Evolutionary conservation across 1,284 basidiomycete species (phyloP), one percentile per base, ranked within the genome.

Genomic region (Coniferiporia weirii): DNA sequence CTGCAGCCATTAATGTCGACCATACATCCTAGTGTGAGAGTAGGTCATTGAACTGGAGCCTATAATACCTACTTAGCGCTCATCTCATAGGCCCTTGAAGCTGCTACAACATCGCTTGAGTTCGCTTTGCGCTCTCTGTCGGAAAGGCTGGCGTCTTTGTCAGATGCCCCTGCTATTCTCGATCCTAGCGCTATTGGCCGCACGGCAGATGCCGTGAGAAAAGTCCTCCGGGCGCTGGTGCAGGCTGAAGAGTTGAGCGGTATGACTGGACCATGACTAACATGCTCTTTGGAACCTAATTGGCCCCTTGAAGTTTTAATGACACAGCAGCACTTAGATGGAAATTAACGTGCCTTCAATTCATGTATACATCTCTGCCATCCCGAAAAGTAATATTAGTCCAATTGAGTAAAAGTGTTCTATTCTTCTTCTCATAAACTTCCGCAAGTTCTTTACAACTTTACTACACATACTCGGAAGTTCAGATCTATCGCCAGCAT

Each of bases 191-290:
- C 77, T 15, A 79, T 91, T 54, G 79, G 77, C 27, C 72, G 75
- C 50, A 83, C 81, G 3, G 87, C 88, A n/a, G 86, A 90, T 61
- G 81, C 86, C 1, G 87, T 91, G 49, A 70, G 73, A 49, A 87
- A 84, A 67, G 82, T 87, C 12, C 77, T 82, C 2, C 78, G 82
- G 63, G 87, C 88, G 9, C 72, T 91, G 58, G 71, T 72, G 6
- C 77, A 84, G 59, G 78, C 88, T 54, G 81, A 77, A 61, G 76
- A 83, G 61, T 71, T 90, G 53, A 80, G 82, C 35, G 50, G 44
- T 32, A 48, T 49, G 43, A 43, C 15, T 57, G 46, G 52, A 54
- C 22, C 50, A 56, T 48, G 46, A 47, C 54, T 56, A 56, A 48
- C 34, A 12, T 27, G 19, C 9, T 3, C 44, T 12, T 8, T 8